These are phyloP conservation scores for Paramyrothecium roridum DNA, from an alignment of 2,329 filamentous ascomycete genomes.

Conservation along the genomic window DNA sequence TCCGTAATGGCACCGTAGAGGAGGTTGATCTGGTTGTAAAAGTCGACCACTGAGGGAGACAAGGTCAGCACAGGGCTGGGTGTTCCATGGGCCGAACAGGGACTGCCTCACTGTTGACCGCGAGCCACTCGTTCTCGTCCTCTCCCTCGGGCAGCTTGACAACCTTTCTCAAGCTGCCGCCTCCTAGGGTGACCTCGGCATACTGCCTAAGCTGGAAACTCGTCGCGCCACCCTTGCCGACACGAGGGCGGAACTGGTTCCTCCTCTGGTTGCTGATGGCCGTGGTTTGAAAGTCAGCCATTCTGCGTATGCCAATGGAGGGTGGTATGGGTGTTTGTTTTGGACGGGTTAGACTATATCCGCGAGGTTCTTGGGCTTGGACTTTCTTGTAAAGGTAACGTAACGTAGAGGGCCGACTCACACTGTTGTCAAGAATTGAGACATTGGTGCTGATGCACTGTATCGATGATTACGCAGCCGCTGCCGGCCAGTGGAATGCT, in stretches of 20 bases:
- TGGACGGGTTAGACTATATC: too few relatives aligned
- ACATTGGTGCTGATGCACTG: slow-evolving; percentile 21
- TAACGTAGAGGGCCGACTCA: slow-evolving; percentile 22
- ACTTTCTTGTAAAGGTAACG: too few relatives aligned
- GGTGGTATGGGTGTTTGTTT: too few relatives aligned
- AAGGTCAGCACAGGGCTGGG: not conserved
- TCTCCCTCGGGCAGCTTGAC: slow-evolving; percentile 97
- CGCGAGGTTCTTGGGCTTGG: too few relatives aligned
- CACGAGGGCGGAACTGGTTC: slow-evolving; percentile 88
- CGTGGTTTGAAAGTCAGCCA: not conserved
- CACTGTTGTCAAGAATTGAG: slow-evolving; percentile 41
- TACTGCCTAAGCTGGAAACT: slow-evolving; percentile 95
- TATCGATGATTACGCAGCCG: not conserved
- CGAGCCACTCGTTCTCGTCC: slow-evolving; percentile 96
- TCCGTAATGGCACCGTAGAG: slow-evolving; percentile 98
- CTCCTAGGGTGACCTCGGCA: slow-evolving; percentile 93
- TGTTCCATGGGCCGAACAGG: not conserved
- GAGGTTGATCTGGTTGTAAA: slow-evolving; percentile 99
- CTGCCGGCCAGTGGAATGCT: not conserved
- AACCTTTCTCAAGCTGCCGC: slow-evolving; percentile 90
- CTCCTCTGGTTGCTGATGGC: slow-evolving; percentile 51
- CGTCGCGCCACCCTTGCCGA: slow-evolving; percentile 80
- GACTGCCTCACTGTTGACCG: slow-evolving; percentile 76
- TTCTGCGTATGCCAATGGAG: too few relatives aligned
- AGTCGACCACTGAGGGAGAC: slow-evolving; percentile 77